These are phyloP conservation scores for Hymenoscyphus fraxineus DNA, from an alignment of 2,329 filamentous ascomycete species.

Conservation along the genomic window DNA sequence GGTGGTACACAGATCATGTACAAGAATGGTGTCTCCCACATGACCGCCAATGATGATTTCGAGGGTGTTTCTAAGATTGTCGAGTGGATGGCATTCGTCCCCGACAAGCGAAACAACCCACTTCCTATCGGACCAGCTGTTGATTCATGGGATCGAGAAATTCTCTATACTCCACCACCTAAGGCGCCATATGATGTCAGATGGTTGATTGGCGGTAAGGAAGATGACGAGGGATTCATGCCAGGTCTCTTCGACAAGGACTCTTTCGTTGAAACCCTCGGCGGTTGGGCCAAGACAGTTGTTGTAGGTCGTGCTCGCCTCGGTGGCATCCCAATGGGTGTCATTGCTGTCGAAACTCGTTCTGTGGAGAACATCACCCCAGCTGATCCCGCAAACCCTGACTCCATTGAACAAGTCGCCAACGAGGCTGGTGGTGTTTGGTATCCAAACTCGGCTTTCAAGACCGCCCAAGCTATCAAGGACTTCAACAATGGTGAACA, in stretches of 20 bases:
- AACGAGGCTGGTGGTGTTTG: constrained; percentile 98
- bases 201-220: constrained; percentile 86
- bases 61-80: constrained; percentile 97
- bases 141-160: constrained; percentile 90
- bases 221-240: constrained; percentile 76
- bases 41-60: constrained; percentile 97
- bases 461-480: constrained; percentile 97
- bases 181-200: constrained; percentile 87
- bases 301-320: constrained; percentile 95
- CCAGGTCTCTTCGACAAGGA: constrained; percentile 92
- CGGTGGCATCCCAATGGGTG: constrained; percentile 95
- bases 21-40: constrained; percentile 98
- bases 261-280: constrained; percentile 94
- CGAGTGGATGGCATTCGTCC: constrained; percentile 95
- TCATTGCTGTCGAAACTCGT: constrained; percentile 94
- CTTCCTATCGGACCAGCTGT: constrained; percentile 85
- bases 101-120: constrained; percentile 88
- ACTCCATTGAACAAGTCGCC: constrained; percentile 92
- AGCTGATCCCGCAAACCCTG: constrained; percentile 94
- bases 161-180: constrained; percentile 74
- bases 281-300: constrained; percentile 94
- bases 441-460: constrained; percentile 99
- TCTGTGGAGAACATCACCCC: constrained; percentile 95
- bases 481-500: constrained; percentile 99
- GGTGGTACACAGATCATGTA: constrained; percentile 99